These are phyloP conservation scores for Fusarium fujikuroi DNA, from an alignment of 2,329 filamentous ascomycete genomes.

Conservation along the genomic window DNA sequence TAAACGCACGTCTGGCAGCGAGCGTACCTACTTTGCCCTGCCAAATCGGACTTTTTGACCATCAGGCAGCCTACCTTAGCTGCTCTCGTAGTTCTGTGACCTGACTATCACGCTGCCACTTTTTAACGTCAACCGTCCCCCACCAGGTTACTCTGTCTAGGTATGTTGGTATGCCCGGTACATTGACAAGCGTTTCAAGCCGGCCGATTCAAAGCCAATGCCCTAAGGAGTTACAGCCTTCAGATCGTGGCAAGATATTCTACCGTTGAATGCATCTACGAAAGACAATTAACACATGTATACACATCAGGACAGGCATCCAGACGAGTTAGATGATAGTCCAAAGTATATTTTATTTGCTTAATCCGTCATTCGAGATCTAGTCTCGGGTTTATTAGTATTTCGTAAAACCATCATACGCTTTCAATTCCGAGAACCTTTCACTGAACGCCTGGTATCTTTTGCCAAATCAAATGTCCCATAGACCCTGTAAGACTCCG, in stretches of 20 bases:
- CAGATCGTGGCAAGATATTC: not conserved
- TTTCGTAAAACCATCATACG: not conserved
- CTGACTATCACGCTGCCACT: constrained; percentile 10
- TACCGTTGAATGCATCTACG: not conserved
- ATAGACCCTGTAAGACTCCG: not conserved
- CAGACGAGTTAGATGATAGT: not conserved
- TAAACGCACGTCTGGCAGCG: not conserved
- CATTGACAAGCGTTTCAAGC: not conserved
- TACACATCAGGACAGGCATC: not conserved
- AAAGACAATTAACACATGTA: not conserved
- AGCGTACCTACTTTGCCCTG: not conserved
- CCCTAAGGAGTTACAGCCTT: too few species aligned
- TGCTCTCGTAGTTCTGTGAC: not conserved
- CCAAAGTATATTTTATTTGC: not conserved
- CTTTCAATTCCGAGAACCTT: constrained; percentile 1
- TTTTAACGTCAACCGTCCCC: constrained; percentile 2
- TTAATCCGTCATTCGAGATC: not conserved
- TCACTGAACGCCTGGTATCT: constrained; percentile 32
- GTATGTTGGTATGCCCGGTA: not conserved
- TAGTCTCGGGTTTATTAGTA: not conserved
- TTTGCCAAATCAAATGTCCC: constrained; percentile 10
- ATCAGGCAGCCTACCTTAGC: not conserved
- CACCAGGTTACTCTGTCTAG: constrained; percentile 1
- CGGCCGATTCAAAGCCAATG: not conserved
- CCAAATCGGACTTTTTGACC: not conserved